Evolutionary conservation across 306 rosid genomes (phyloP).

Genomic region (Sophora flavescens): DNA sequence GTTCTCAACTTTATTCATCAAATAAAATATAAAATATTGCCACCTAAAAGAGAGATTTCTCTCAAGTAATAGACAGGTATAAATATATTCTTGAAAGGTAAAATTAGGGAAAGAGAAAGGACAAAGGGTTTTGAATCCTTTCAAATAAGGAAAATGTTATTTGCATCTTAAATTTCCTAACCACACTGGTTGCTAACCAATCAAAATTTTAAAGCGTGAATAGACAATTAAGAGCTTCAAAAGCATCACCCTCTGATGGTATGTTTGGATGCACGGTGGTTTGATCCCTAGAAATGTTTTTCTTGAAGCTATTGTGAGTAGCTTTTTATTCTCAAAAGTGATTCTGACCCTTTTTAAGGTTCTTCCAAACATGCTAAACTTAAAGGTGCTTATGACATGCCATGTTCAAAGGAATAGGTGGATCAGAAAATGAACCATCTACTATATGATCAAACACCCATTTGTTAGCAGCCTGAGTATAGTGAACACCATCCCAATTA

Average conservation of each 20-base stretch:
- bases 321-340: too few species aligned
- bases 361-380: too few species aligned
- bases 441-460: slow-evolving; percentile 69
- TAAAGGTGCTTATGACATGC: slow-evolving; percentile 58
- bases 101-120: background rate
- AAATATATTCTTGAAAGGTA: background rate
- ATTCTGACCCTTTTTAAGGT: too few species aligned
- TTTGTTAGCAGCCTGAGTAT: slow-evolving; percentile 76
- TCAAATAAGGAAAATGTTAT: background rate
- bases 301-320: too few species aligned
- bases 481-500: slow-evolving; percentile 87
- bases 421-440: slow-evolving; percentile 75
- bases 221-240: too few species aligned
- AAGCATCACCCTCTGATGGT: too few species aligned
- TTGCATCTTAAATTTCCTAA: too few species aligned
- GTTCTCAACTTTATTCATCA: slow-evolving; percentile 20
- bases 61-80: background rate
- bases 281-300: too few species aligned
- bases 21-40: background rate
- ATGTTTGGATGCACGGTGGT: too few species aligned
- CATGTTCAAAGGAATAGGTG: slow-evolving; percentile 69
- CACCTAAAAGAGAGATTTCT: slow-evolving; percentile 4
- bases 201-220: background rate
- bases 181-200: too few species aligned
- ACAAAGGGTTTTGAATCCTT: slow-evolving; percentile 8